These are phyloP conservation scores for Pseudonitzschia pungens DNA, from an alignment of 108 stramenopile genomes.

Conservation along the genomic window DNA sequence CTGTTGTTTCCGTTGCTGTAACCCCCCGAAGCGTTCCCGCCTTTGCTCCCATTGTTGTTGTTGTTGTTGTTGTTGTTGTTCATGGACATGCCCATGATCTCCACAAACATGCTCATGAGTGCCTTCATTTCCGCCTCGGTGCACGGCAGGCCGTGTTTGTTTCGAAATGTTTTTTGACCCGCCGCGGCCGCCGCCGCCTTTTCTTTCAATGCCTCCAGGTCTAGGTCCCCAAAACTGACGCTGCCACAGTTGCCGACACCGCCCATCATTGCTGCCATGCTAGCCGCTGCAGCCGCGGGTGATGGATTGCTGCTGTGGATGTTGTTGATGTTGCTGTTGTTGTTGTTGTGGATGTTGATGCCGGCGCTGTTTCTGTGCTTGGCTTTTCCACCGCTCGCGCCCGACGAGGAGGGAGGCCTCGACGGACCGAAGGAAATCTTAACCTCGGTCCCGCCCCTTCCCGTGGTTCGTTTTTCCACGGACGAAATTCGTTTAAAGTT, in stretches of 20 bases:
- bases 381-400: neutral
- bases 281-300: neutral
- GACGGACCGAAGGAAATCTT: constrained; percentile 40
- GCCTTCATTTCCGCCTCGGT: constrained; percentile 67
- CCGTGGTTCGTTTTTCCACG: constrained; percentile 6
- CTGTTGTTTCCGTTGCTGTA: neutral
- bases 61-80: constrained; percentile 19
- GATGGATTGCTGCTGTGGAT: neutral
- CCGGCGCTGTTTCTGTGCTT: constrained; percentile 7
- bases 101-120: constrained; percentile 63
- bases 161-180: neutral
- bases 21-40: neutral
- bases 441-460: constrained; percentile 19
- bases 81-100: constrained; percentile 57
- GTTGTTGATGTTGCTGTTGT: constrained; percentile 3
- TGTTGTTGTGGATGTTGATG: constrained; percentile 8
- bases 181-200: constrained; percentile 28
- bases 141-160: constrained; percentile 40
- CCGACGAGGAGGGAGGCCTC: constrained; percentile 20
- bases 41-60: neutral
- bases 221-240: constrained; percentile 28
- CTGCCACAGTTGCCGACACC: neutral
- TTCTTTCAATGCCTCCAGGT: constrained; percentile 33
- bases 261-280: neutral
- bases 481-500: constrained; percentile 8